Base-by-base conservation (phyloP, 768 basidiomycete species). In the Naematelia aurantialba region DNA sequence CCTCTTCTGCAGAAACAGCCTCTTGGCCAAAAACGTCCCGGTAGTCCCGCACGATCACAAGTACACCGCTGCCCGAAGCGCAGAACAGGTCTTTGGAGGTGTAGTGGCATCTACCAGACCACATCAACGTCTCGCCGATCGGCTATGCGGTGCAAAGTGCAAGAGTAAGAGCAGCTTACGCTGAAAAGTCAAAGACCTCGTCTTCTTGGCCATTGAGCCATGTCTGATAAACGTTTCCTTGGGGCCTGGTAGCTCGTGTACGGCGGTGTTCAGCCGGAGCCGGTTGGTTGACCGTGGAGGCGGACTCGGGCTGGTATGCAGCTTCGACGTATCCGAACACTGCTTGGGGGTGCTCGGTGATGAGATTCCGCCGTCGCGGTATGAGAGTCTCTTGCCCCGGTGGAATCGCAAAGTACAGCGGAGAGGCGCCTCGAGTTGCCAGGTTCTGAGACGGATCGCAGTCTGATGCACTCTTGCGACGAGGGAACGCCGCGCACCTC, bases 41-140 rank as follows among this genome's bases (percentile, higher is more conserved):
- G 51, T 72, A 72, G 45, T 72, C 49, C 3, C 66, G 56, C 0
- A 67, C 50, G 25, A 67, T 57, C 13, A 69, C 19, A 10, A 68
- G 24, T 11, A 51, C 42, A 3, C 64, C 66, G 1, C 58, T 13
- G 3, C 5, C n/a, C 4, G 63, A 54, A 5, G 61, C 59, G 26
- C 61, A 66, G 45, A 67, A 53, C 3, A 69, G 52, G 45, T 73
- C 68, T 1, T 17, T 42, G 4, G 30, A 17, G n/a, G 66, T 68
- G 30, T 60, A 67, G 44, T 72, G 70, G 31, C 68, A 67, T 0
- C 70, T 72, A 46, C 4, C 10, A 30, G 26, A 27, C 21, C 4
- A 45, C 26, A 24, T 19, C n/a, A 17, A 29, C 19, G 52, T 25
- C 19, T 25, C 10, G 47, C 42, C 24, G 3, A 12, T 48, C 24